A percentile compares a stretch with the other conserved stretches of the same genome.
Evolutionary conservation across 345 rosid genomes (phyloP).

Genomic region (Eucalyptus polyanthemos): DNA sequence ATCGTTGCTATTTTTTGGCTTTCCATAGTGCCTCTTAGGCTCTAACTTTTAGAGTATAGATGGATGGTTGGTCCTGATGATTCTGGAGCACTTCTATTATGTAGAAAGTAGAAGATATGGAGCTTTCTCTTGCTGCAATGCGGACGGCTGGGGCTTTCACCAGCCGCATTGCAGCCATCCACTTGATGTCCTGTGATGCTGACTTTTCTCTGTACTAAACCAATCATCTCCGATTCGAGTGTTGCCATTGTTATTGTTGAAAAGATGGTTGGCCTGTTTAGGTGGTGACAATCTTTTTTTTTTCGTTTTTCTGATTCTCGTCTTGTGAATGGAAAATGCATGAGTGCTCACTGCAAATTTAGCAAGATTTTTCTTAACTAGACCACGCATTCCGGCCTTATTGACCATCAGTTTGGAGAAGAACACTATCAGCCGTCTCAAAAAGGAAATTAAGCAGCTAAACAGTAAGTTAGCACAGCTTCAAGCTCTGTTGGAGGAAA

Average conservation of each 20-base stretch:
- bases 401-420: slow-evolving; percentile 54
- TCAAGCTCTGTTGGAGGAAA: slow-evolving; percentile 56
- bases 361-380: slow-evolving; percentile 29
- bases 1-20: not conserved
- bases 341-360: not conserved
- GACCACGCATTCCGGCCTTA: slow-evolving; percentile 51
- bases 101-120: not conserved
- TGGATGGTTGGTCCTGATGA: not conserved
- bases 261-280: not conserved
- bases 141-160: not conserved
- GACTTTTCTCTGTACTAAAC: not conserved
- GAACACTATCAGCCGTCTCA: slow-evolving; percentile 29
- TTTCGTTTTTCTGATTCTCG: not conserved
- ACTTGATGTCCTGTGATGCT: not conserved
- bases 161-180: not conserved
- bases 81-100: not conserved
- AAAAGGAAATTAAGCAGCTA: slow-evolving; percentile 49
- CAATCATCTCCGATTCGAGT: not conserved
- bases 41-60: not conserved
- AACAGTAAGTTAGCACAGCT: slow-evolving; percentile 46
- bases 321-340: not conserved
- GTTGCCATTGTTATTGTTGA: not conserved
- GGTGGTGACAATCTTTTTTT: not conserved
- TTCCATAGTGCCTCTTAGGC: not conserved
- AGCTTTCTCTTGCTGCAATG: not conserved